Conservation (phyloP, 371 early-diverging fungal species). For the Mucor circinelloides region DNA sequence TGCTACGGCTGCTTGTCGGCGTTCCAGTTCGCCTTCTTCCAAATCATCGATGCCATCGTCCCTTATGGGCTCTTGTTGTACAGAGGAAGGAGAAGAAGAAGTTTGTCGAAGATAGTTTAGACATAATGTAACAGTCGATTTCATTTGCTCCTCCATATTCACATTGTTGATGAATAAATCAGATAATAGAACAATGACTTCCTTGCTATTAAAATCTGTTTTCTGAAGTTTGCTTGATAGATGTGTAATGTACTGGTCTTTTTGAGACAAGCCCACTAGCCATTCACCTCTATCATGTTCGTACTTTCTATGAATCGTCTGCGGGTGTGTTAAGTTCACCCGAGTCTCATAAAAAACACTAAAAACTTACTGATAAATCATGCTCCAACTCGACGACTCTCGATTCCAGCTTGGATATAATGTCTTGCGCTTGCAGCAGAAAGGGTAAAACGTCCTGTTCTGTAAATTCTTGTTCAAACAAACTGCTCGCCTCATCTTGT, state of each 20-base stretch:
- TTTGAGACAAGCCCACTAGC: slow-evolving; percentile 58
- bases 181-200: slow-evolving; percentile 52
- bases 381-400: slow-evolving; percentile 57
- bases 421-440: slow-evolving; percentile 59
- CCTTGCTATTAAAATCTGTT: slow-evolving; percentile 55
- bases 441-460: slow-evolving; percentile 58
- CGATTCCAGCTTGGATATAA: slow-evolving; percentile 55
- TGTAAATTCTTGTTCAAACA: slow-evolving; percentile 35
- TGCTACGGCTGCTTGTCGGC: slow-evolving; percentile 40
- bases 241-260: slow-evolving; percentile 57
- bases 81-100: not conserved
- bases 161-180: slow-evolving; percentile 31
- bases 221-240: slow-evolving; percentile 52
- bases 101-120: slow-evolving; percentile 52
- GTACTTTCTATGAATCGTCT: slow-evolving; percentile 58
- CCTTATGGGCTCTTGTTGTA: not conserved
- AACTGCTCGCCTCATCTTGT: slow-evolving; percentile 7
- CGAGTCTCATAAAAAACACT: not conserved
- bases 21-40: slow-evolving; percentile 50
- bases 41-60: slow-evolving; percentile 28
- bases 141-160: slow-evolving; percentile 22
- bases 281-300: slow-evolving; percentile 60
- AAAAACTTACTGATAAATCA: slow-evolving; percentile 47
- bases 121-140: slow-evolving; percentile 39
- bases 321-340: not conserved